Base-by-base conservation (phyloP, 2,329 filamentous ascomycete genomes). In the Ophiostoma tasmaniense region DNA sequence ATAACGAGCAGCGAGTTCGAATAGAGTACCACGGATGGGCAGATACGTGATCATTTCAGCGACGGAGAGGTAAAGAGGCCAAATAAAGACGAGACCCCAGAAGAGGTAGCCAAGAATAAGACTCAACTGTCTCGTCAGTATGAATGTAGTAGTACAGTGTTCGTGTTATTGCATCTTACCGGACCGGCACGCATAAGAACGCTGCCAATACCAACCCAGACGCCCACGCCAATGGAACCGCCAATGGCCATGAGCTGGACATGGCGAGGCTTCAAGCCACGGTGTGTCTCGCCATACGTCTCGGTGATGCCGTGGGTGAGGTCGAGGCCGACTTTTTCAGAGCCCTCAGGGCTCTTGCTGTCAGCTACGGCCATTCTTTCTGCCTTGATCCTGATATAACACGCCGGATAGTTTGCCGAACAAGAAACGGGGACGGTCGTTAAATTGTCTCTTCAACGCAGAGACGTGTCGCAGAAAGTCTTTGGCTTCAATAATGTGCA, bases 41-140 rank as follows among this genome's bases (percentile, higher is more conserved):
- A 87, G 86, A 71, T 84, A 84, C 45, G 82, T 81, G 42, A 80
- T 83, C 87, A 90, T 89, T 76, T 90, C 87, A 10, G 87, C 87
- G 70, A 89, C 80, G 71, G 82, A 83, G 74, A 89, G 89, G 81
- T 89, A 89, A 74, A 89, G 84, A 62, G 87, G 78, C 30, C 80
- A 87, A 70, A 89, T 80, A 68, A 89, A 74, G 73, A 79, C 75
- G 50, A 87, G 62, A 86, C 71, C 42, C 80, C 79, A 75, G 85
- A 90, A 50, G 84, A 86, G 69, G 90, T 75, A 71, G 89, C 80
- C 62, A 89, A 77, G 22, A 74, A 70, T 62, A 65, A 70, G 22
- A 52, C 45, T 66, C 65, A 66, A n/a, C 65, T 66, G 8, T n/a
- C 3, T 35, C 3, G 8, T 66, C 55, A 66, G 65, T 17, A 37